Evolutionary conservation across 1,284 basidiomycete species (phyloP).

Genomic region (Puccinia horiana): DNA sequence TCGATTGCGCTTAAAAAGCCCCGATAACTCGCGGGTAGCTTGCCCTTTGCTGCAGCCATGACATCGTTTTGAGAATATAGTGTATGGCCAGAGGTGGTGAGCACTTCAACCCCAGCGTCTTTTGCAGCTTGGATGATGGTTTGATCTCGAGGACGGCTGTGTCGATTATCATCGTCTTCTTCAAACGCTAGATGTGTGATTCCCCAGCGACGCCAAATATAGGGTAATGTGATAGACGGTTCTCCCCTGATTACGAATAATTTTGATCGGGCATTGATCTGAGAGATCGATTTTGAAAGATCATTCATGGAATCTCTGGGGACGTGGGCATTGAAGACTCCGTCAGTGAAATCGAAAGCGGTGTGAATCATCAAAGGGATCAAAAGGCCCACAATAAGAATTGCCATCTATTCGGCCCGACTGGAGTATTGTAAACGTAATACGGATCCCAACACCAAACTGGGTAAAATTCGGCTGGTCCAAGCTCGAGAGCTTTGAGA

Average conservation of each 20-base stretch:
- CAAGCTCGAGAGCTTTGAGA: conserved; percentile 60
- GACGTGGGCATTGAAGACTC: neutral
- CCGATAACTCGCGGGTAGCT: conserved; percentile 52
- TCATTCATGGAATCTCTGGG: conserved; percentile 51
- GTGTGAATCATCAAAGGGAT: conserved; percentile 51
- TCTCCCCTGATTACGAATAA: conserved; percentile 63
- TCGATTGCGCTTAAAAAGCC: conserved; percentile 55
- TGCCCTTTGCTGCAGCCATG: neutral
- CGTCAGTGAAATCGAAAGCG: neutral
- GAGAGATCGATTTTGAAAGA: conserved; percentile 60
- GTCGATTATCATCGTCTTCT: conserved; percentile 55
- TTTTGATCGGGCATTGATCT: conserved; percentile 60
- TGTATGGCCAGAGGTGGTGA: conserved; percentile 60
- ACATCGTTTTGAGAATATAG: conserved; percentile 58
- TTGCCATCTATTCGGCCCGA: conserved; percentile 63
- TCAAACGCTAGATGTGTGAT: conserved; percentile 63
- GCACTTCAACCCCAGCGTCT: conserved; percentile 57
- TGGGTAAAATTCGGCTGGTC: conserved; percentile 61
- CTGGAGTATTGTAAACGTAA: conserved; percentile 62
- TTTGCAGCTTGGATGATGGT: conserved; percentile 56
- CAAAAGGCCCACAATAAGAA: conserved; percentile 60
- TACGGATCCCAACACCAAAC: conserved; percentile 59
- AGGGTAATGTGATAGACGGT: conserved; percentile 61
- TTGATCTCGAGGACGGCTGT: conserved; percentile 55
- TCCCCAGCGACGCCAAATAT: conserved; percentile 61